phyloP scores from a whole-genome alignment of 2,329 filamentous ascomycete species.

The Phyllosticta capitalensis region DNA sequence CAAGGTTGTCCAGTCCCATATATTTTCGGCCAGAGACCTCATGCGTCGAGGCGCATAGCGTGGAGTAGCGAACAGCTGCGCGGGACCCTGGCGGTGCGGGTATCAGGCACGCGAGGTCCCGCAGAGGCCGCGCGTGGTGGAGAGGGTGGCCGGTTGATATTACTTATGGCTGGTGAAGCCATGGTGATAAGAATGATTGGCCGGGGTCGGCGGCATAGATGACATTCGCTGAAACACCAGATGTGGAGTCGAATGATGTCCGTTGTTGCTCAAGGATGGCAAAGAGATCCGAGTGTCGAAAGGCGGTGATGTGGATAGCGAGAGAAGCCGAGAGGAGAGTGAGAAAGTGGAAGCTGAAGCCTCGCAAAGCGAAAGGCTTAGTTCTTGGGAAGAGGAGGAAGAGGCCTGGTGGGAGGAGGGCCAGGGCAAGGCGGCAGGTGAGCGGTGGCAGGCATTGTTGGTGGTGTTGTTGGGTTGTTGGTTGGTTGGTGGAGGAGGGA shows the following conservation, averaged over 20 bases:
- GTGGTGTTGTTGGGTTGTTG: slow-evolving; percentile 14
- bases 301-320: not conserved
- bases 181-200: not conserved
- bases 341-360: not conserved
- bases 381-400: slow-evolving; percentile 37
- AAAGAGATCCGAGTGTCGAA: not conserved
- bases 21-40: not conserved
- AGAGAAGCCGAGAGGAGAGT: not conserved
- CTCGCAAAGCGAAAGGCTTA: slow-evolving; percentile 16
- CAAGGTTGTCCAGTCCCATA: not conserved
- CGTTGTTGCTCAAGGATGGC: not conserved
- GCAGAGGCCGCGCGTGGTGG: not conserved
- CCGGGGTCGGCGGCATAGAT: not conserved
- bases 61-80: not conserved
- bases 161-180: not conserved
- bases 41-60: not conserved
- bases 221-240: not conserved
- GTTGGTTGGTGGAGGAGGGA: slow-evolving; percentile 5
- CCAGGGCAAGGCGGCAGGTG: slow-evolving; percentile 40
- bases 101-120: not conserved
- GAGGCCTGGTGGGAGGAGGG: slow-evolving; percentile 38
- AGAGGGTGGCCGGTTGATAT: not conserved
- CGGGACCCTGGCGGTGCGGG: not conserved
- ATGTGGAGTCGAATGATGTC: not conserved
- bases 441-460: slow-evolving; percentile 30